Percentiles rank a stretch among this genome's conserved stretches.
Evolutionary conservation across 228 moss, liverwort and hornwort genomes (phyloP).

Genomic region (Sphagnum magellanicum): DNA sequence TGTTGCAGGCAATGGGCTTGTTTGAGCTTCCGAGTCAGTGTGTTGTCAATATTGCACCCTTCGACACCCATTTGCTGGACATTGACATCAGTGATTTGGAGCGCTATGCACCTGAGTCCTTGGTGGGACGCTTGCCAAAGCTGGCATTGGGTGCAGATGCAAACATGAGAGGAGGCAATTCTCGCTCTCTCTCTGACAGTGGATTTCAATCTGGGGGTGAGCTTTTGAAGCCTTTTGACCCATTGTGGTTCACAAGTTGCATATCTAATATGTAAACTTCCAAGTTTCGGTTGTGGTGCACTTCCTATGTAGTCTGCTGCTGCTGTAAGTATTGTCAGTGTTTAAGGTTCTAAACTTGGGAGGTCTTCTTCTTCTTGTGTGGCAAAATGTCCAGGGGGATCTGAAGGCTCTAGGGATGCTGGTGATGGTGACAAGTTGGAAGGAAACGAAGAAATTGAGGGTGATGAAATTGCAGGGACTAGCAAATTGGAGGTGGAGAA

Average conservation of each 20-base stretch:
- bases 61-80: slow-evolving; percentile 77
- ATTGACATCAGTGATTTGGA: slow-evolving; percentile 86
- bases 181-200: slow-evolving; percentile 53
- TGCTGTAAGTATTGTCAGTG: too few relatives aligned
- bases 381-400: slow-evolving; percentile 26
- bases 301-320: too few relatives aligned
- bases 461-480: slow-evolving; percentile 88
- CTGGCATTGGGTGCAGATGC: slow-evolving; percentile 35
- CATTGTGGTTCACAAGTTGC: too few relatives aligned
- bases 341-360: too few relatives aligned
- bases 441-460: slow-evolving; percentile 50
- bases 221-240: not conserved
- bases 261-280: too few relatives aligned
- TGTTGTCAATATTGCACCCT: slow-evolving; percentile 94
- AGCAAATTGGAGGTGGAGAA: slow-evolving; percentile 97
- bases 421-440: slow-evolving; percentile 58
- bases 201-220: slow-evolving; percentile 48
- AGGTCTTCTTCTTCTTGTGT: too few relatives aligned
- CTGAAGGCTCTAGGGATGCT: slow-evolving; percentile 30
- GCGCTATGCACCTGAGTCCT: slow-evolving; percentile 83
- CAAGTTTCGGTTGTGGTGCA: too few relatives aligned
- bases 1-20: slow-evolving; percentile 82
- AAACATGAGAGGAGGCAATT: slow-evolving; percentile 38
- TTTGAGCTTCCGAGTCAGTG: slow-evolving; percentile 94
- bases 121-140: slow-evolving; percentile 70